A percentile compares a stretch with the other conserved stretches of the same genome.
phyloP scores from a whole-genome alignment of 140 eudicot genomes.

The Ambrosia hybrid region DNA sequence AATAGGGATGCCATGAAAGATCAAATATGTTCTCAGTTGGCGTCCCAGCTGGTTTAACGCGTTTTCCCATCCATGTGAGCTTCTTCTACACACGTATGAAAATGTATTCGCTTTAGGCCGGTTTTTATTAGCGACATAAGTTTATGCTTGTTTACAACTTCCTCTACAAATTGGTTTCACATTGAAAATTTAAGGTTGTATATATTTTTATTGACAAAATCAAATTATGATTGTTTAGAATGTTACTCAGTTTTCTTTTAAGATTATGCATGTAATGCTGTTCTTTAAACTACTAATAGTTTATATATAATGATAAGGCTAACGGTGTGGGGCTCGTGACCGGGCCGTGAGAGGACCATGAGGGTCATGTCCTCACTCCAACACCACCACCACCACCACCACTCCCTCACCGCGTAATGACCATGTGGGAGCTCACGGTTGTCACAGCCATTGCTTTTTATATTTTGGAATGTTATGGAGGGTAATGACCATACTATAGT shows the following conservation, averaged over 20 bases:
- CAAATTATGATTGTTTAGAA: not conserved
- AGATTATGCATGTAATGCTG: too few relatives aligned
- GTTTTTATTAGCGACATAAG: not conserved
- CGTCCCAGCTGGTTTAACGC: constrained; percentile 29
- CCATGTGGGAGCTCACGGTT: too few relatives aligned
- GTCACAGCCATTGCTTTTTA: too few relatives aligned
- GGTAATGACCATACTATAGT: too few relatives aligned
- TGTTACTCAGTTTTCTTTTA: not conserved
- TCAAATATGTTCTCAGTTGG: constrained; percentile 47
- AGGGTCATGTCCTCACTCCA: too few relatives aligned
- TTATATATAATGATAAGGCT: too few relatives aligned
- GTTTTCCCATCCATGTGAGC: not conserved
- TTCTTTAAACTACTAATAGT: too few relatives aligned
- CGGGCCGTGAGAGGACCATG: too few relatives aligned
- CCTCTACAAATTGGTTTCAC: not conserved
- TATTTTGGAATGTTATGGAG: too few relatives aligned
- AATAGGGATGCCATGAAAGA: constrained; percentile 74
- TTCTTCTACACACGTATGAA: not conserved
- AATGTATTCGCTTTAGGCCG: constrained; percentile 1
- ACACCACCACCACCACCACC: too few relatives aligned
- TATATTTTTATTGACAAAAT: not conserved
- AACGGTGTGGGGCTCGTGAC: too few relatives aligned
- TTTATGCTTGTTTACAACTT: not conserved
- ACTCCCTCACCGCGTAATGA: too few relatives aligned
- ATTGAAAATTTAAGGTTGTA: not conserved